A percentile compares a stretch with the other conserved stretches of the same genome.
Conservation (phyloP, 106 monocot species). For the Dioscorea dumetorum region DNA sequence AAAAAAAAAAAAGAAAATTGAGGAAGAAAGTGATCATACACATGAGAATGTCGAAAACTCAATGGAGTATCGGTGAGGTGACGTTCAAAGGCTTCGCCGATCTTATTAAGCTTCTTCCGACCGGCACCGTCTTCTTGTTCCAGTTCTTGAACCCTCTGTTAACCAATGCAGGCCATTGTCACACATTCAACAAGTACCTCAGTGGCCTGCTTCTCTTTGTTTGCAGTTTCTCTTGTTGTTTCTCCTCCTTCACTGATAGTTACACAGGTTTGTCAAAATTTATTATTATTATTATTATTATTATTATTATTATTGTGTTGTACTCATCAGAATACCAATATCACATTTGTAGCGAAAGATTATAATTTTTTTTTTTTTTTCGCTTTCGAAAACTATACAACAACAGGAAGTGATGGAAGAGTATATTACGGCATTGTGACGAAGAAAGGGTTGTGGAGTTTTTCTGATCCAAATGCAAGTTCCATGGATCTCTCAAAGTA, state of each 20-base stretch:
- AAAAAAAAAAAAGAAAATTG: neutral
- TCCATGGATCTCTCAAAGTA: slow-evolving; percentile 27
- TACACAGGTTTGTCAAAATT: slow-evolving; percentile 3
- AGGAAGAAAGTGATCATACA: neutral
- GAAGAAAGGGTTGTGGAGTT: slow-evolving; percentile 31
- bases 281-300: too few species aligned
- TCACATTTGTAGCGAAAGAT: too few species aligned
- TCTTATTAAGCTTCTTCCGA: slow-evolving; percentile 42
- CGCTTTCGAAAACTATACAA: too few species aligned
- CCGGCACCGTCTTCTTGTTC: slow-evolving; percentile 46
- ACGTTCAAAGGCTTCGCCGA: slow-evolving; percentile 24
- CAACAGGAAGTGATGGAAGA: slow-evolving; percentile 29
- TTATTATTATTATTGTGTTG: too few species aligned
- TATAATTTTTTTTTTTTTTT: too few species aligned
- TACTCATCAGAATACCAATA: too few species aligned
- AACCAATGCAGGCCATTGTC: slow-evolving; percentile 32
- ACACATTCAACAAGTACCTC: slow-evolving; percentile 15
- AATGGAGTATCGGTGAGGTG: slow-evolving; percentile 2
- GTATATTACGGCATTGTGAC: slow-evolving; percentile 63
- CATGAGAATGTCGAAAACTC: neutral
- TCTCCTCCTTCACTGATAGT: slow-evolving; percentile 71
- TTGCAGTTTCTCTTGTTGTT: slow-evolving; percentile 40
- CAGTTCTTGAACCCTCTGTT: slow-evolving; percentile 36
- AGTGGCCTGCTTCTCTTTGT: slow-evolving; percentile 25
- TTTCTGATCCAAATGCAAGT: slow-evolving; percentile 24